These are phyloP conservation scores for Medicago ruthenica DNA, from an alignment of 306 rosid genomes.

Conservation along the genomic window DNA sequence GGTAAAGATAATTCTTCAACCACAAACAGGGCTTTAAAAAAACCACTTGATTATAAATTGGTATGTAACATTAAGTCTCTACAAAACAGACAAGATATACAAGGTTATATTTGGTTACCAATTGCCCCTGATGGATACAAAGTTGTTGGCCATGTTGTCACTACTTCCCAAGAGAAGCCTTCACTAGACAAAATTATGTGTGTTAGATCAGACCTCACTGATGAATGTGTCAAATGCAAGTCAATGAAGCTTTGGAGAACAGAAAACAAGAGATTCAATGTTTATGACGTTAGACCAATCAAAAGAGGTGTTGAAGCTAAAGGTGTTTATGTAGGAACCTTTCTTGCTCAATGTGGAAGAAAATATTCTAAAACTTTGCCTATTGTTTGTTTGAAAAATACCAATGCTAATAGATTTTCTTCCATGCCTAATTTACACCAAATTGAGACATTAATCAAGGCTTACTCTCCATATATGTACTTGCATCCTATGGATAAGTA, in stretches of 20 bases:
- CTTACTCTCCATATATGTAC: slow-evolving; percentile 69
- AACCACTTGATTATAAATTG: slow-evolving; percentile 66
- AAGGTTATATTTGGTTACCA: slow-evolving; percentile 75
- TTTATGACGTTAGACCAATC: slow-evolving; percentile 56
- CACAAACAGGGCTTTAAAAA: slow-evolving; percentile 40
- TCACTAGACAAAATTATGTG: slow-evolving; percentile 64
- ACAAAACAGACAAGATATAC: slow-evolving; percentile 53
- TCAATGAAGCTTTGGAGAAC: slow-evolving; percentile 67
- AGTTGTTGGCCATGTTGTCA: slow-evolving; percentile 66
- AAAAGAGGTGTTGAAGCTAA: slow-evolving; percentile 54
- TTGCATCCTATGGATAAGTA: slow-evolving; percentile 67
- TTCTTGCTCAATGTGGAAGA: slow-evolving; percentile 54
- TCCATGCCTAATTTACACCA: slow-evolving; percentile 67
- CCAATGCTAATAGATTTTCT: slow-evolving; percentile 21
- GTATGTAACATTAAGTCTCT: slow-evolving; percentile 60
- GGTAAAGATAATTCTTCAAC: slow-evolving; percentile 50
- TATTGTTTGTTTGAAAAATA: slow-evolving; percentile 68
- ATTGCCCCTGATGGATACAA: slow-evolving; percentile 68
- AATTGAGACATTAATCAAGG: slow-evolving; percentile 50
- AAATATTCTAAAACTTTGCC: slow-evolving; percentile 20
- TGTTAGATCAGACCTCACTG: slow-evolving; percentile 65
- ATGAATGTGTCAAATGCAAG: slow-evolving; percentile 48
- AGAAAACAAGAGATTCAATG: slow-evolving; percentile 43
- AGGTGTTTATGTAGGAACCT: slow-evolving; percentile 70
- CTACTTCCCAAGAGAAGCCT: slow-evolving; percentile 64